Conservation (phyloP, 78 protist species). For the Trichosphaerium sp. region DNA sequence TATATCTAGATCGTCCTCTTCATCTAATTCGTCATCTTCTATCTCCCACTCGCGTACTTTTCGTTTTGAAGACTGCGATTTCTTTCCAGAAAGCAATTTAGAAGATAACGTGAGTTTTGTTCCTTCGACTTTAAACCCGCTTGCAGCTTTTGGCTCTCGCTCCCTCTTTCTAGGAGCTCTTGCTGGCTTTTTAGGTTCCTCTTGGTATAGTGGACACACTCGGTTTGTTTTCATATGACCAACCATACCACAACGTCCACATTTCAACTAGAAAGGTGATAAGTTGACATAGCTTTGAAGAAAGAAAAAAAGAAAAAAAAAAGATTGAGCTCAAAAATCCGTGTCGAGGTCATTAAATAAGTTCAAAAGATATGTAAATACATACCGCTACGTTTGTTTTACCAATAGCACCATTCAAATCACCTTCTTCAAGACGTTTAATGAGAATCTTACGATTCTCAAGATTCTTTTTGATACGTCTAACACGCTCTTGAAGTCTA, state of each 20-base stretch:
- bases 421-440: not conserved
- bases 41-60: not conserved
- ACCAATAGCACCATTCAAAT: conserved; percentile 4
- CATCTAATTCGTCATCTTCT: conserved; percentile 32
- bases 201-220: not conserved
- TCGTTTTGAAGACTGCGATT: too few species aligned
- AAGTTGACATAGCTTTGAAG: not conserved
- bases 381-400: not conserved
- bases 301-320: not conserved
- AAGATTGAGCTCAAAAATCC: conserved; percentile 2
- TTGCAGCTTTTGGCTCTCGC: not conserved
- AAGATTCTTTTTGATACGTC: conserved; percentile 20
- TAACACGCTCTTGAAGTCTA: too few species aligned
- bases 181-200: too few species aligned
- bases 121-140: not conserved
- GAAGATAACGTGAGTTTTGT: not conserved
- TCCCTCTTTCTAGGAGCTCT: not conserved
- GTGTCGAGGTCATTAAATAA: not conserved
- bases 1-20: conserved; percentile 12
- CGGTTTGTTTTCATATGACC: not conserved
- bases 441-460: conserved; percentile 1
- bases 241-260: not conserved
- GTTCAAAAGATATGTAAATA: not conserved
- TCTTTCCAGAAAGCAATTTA: too few species aligned
- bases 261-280: not conserved